These are phyloP conservation scores for Geotrichum citri-aurantii DNA, from an alignment of 1,139 yeast species.

Conservation along the genomic window DNA sequence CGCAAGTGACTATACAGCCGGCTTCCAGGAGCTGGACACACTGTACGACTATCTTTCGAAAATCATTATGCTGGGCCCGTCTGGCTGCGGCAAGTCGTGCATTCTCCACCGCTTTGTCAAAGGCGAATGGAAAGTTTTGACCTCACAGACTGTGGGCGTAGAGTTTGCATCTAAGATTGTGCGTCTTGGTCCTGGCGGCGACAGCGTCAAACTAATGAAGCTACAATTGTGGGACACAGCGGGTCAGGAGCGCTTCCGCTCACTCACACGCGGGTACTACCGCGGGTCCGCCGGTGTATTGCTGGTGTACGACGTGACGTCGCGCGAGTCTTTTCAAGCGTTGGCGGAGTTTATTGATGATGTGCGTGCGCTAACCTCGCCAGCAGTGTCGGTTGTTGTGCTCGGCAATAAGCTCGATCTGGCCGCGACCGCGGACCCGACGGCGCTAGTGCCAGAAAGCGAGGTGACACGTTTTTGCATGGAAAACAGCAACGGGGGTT, in stretches of 20 bases:
- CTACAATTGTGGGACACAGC: constrained; percentile 69
- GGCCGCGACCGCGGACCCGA: constrained; percentile 28
- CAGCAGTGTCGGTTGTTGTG: constrained; percentile 41
- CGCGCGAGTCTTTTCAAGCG: constrained; percentile 46
- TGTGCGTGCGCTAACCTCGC: constrained; percentile 43
- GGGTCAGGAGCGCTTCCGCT: constrained; percentile 71
- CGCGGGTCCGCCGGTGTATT: constrained; percentile 80
- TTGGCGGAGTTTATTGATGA: constrained; percentile 46
- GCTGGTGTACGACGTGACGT: constrained; percentile 66
- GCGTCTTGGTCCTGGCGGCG: constrained; percentile 35
- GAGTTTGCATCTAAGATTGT: constrained; percentile 45
- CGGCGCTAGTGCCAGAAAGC: constrained; percentile 32
- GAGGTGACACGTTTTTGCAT: constrained; percentile 36
- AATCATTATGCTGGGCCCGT: constrained; percentile 43
- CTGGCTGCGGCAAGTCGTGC: constrained; percentile 45
- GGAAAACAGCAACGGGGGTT: constrained; percentile 24
- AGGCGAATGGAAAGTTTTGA: constrained; percentile 37
- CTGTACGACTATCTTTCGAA: constrained; percentile 44
- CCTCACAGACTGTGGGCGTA: constrained; percentile 47
- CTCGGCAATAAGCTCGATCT: constrained; percentile 48
- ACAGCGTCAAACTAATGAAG: constrained; percentile 34
- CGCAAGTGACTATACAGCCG: constrained; percentile 18
- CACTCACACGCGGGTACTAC: constrained; percentile 69
- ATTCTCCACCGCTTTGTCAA: constrained; percentile 41
- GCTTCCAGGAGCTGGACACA: constrained; percentile 28